Conservation (phyloP, 2,329 filamentous ascomycete genomes). For the Aspergillus brunneoviolaceus region DNA sequence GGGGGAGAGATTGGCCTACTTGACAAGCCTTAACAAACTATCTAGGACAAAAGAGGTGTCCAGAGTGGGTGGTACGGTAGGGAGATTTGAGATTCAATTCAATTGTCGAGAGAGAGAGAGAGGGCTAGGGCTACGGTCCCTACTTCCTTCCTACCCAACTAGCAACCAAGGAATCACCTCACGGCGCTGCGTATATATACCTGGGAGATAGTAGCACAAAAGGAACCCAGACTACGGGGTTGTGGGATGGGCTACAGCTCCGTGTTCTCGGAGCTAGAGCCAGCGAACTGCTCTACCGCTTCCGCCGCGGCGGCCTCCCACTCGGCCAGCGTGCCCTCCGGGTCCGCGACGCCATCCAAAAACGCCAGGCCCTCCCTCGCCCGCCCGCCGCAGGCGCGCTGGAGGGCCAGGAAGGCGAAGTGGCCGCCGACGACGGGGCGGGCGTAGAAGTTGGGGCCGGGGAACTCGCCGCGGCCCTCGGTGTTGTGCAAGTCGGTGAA, state of each 20-base stretch:
- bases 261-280: not conserved
- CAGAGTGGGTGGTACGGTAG: no score
- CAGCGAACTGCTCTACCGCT: conserved; percentile 23
- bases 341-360: conserved; percentile 35
- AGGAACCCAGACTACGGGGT: no score
- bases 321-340: conserved; percentile 14
- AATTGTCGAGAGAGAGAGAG: no score
- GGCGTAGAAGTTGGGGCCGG: conserved; percentile 73
- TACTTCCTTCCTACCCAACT: no score
- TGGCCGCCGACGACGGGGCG: conserved; percentile 81
- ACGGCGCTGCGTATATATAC: no score
- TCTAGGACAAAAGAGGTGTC: no score
- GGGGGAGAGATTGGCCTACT: no score
- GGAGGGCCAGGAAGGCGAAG: conserved; percentile 80
- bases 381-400: conserved; percentile 72
- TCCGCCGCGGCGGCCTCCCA: conserved; percentile 25
- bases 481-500: conserved; percentile 83
- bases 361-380: conserved; percentile 59
- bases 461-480: conserved; percentile 72
- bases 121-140: no score
- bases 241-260: not conserved
- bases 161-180: no score
- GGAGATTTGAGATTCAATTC: no score
- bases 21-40: no score
- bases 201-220: no score